These are phyloP conservation scores for Syzygium jambos DNA, from an alignment of 345 rosid species.

Conservation along the genomic window DNA sequence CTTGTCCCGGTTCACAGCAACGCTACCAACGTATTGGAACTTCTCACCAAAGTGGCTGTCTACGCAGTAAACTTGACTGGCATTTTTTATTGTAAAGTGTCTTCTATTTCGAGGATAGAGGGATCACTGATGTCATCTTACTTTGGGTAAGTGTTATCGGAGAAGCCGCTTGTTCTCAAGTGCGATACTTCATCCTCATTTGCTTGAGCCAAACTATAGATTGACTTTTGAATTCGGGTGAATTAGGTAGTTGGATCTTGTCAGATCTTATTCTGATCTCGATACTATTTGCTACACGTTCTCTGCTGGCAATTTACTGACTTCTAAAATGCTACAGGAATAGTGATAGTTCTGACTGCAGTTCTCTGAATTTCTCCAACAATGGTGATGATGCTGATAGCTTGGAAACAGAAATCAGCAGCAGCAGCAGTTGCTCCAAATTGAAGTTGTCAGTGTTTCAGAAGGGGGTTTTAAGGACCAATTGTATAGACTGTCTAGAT, in stretches of 20 bases:
- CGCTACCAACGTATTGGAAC: conserved; percentile 64
- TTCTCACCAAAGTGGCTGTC: conserved; percentile 61
- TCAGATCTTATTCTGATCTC: not conserved
- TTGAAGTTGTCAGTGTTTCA: conserved; percentile 51
- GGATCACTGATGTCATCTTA: conserved; percentile 28
- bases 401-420: conserved; percentile 17
- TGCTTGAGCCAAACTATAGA: not conserved
- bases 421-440: conserved; percentile 16
- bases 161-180: not conserved
- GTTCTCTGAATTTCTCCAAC: conserved; percentile 11
- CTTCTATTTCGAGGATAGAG: conserved; percentile 31
- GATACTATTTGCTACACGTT: not conserved
- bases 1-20: conserved; percentile 21
- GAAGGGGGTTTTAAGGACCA: conserved; percentile 85
- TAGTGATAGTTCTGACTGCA: conserved; percentile 20
- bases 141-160: conserved; percentile 48
- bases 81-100: conserved; percentile 60
- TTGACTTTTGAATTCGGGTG: not conserved
- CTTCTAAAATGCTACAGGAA: conserved; percentile 26
- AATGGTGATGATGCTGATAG: conserved; percentile 26
- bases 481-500: conserved; percentile 95
- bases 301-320: not conserved
- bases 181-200: not conserved
- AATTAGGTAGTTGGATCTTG: not conserved
- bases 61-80: conserved; percentile 78